Base-by-base conservation (phyloP, 2,329 filamentous ascomycete genomes). In the Diaporthe destruens region DNA sequence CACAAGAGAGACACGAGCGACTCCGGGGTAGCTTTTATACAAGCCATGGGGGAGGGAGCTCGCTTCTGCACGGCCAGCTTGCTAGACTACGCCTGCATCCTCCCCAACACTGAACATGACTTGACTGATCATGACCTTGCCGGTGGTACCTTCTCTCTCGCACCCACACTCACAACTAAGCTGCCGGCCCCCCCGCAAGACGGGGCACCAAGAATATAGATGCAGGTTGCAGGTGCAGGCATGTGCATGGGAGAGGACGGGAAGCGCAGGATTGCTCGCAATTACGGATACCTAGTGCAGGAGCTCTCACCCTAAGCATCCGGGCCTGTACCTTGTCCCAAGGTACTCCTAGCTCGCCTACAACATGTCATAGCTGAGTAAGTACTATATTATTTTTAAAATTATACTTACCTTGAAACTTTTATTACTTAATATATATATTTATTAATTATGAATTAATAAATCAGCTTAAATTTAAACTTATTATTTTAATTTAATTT, bases 31-130 rank as follows among this genome's bases (percentile, higher is more conserved):
- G 47, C 61, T 66, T 66, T 53, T 66, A 66, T 66, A 53, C 61
- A 53, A 44, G 36, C 32, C 25, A 39, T 66, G 47, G 61, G 47
- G 25, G 47, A 44, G 44, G 59, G 47, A 66, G 61, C 61, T 66
- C 61, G 47, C 47, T 66, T 23, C 61, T 53, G 61, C 61, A 66
- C 47, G 32, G 44, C 61, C 51, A 66, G 61, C 61, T 53, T 66
- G 44, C 61, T 53, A 34, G 16, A 66, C 47, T 47, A 66, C 29
- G 42, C 61, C 47, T 23, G 47, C 47, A 39, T 66, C 4, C n/a
- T 51, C 61, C 61, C 44, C 59, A 65, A 51, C 59, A 36, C 34
- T 36, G 29, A 47, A 12, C 29, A n/a, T 32, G 39, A 49, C 20
- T n/a, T 49, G 42, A 36, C 59, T 66, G 61, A 51, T 53, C 47